Evolutionary conservation across 2,329 filamentous ascomycete species (phyloP).

Genomic region (Stachybotrys chlorohalonatus): DNA sequence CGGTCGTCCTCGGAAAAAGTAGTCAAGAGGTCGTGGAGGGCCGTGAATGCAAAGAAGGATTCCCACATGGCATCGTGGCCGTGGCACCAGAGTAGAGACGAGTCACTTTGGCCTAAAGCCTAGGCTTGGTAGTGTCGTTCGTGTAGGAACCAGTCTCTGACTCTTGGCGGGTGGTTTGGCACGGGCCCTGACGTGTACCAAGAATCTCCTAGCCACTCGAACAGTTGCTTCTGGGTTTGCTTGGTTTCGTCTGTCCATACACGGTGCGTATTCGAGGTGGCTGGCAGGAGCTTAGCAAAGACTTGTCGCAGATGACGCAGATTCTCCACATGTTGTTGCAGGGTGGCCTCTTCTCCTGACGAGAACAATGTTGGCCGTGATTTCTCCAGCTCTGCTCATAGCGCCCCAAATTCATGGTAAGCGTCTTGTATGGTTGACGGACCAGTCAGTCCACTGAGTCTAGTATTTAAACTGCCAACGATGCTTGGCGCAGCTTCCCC

Average conservation of each 20-base stretch:
- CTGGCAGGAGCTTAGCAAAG: not conserved
- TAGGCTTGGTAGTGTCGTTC: not conserved
- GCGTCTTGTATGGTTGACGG: not conserved
- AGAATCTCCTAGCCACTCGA: not conserved
- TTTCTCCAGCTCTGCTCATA: not conserved
- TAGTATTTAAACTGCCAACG: not conserved
- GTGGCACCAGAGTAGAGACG: not conserved
- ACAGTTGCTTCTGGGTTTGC: not conserved
- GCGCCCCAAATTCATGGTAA: not conserved
- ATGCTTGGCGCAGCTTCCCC: not conserved
- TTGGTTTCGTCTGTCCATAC: not conserved
- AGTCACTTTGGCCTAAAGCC: not conserved
- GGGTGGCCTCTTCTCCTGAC: not conserved
- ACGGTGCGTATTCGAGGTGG: not conserved
- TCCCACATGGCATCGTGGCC: not conserved
- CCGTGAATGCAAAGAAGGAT: not conserved
- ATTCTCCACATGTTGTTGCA: not conserved
- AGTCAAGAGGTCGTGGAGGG: not conserved
- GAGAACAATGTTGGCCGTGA: not conserved
- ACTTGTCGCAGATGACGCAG: not conserved
- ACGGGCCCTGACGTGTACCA: not conserved
- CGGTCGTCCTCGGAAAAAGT: no score
- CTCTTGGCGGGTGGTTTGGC: not conserved
- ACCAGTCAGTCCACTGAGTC: not conserved
- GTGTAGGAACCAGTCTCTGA: not conserved